Evolutionary conservation across 2,329 filamentous ascomycete genomes (phyloP).

Genomic region (Basipetospora sp.): DNA sequence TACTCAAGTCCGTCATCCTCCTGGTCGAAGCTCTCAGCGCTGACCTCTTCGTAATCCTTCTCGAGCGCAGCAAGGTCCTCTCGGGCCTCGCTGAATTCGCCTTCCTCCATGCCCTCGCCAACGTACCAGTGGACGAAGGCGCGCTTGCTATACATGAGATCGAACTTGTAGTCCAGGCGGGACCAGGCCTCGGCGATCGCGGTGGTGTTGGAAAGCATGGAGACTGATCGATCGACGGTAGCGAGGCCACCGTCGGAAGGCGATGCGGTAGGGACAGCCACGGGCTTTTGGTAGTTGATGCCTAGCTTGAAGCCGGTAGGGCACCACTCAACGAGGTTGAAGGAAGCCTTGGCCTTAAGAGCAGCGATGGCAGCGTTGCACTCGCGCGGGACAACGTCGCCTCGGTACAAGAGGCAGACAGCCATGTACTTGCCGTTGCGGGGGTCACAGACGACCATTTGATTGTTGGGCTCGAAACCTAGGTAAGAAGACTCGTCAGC

Average conservation of each 20-base stretch:
- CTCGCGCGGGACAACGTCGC: conserved; percentile 56
- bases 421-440: conserved; percentile 67
- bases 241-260: conserved; percentile 44
- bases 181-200: conserved; percentile 62
- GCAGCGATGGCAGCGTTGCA: conserved; percentile 51
- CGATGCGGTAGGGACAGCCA: conserved; percentile 37
- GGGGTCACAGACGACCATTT: conserved; percentile 63
- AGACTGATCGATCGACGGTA: conserved; percentile 47
- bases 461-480: conserved; percentile 67
- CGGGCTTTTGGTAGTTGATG: conserved; percentile 59
- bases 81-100: conserved; percentile 75
- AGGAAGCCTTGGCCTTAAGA: conserved; percentile 56
- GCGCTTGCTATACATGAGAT: conserved; percentile 66
- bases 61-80: conserved; percentile 75
- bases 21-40: conserved; percentile 52
- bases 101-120: conserved; percentile 84
- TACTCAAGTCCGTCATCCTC: conserved; percentile 63
- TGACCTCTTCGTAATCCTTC: conserved; percentile 78
- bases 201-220: conserved; percentile 63
- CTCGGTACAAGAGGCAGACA: conserved; percentile 56
- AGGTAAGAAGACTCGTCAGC: not conserved
- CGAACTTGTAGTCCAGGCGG: conserved; percentile 59
- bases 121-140: conserved; percentile 70
- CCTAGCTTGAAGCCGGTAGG: conserved; percentile 63
- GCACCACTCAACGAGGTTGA: conserved; percentile 64